Evolutionary conservation across 2,329 filamentous ascomycete genomes (phyloP).

Genomic region (Cladobotryum mycophilum): DNA sequence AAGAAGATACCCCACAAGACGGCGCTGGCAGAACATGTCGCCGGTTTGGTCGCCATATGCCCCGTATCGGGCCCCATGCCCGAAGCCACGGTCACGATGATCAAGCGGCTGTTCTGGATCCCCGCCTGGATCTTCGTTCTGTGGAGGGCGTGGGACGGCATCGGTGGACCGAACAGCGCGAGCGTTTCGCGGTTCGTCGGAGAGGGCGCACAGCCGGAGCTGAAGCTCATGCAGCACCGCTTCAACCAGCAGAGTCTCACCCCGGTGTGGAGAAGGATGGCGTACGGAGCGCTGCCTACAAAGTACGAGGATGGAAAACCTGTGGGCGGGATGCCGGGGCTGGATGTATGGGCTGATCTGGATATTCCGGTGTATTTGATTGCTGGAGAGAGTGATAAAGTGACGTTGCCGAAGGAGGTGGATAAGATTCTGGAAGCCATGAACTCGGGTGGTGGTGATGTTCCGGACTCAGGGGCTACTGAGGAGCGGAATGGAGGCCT

Average conservation of each 20-base stretch:
- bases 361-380: constrained; percentile 71
- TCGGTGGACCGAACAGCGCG: constrained; percentile 68
- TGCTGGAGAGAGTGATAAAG: constrained; percentile 66
- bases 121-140: constrained; percentile 69
- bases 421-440: constrained; percentile 54
- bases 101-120: constrained; percentile 56
- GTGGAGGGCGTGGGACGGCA: constrained; percentile 70
- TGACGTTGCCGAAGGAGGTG: constrained; percentile 68
- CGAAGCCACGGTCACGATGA: constrained; percentile 36
- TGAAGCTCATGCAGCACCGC: constrained; percentile 60
- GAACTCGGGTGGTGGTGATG: constrained; percentile 7
- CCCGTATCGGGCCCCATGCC: constrained; percentile 62
- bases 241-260: constrained; percentile 83
- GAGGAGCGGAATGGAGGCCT: constrained; percentile 23
- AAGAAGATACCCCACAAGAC: constrained; percentile 36
- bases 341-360: constrained; percentile 65
- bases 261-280: constrained; percentile 76
- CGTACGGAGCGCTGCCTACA: constrained; percentile 60
- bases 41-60: constrained; percentile 75
- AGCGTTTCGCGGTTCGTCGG: constrained; percentile 78
- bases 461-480: constrained; percentile 14
- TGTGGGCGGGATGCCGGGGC: constrained; percentile 60
- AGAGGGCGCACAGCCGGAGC: constrained; percentile 55
- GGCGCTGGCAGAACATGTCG: constrained; percentile 56
- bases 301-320: constrained; percentile 45